phyloP scores from a whole-genome alignment of 768 basidiomycete genomes.

The Podaxis sp. region DNA sequence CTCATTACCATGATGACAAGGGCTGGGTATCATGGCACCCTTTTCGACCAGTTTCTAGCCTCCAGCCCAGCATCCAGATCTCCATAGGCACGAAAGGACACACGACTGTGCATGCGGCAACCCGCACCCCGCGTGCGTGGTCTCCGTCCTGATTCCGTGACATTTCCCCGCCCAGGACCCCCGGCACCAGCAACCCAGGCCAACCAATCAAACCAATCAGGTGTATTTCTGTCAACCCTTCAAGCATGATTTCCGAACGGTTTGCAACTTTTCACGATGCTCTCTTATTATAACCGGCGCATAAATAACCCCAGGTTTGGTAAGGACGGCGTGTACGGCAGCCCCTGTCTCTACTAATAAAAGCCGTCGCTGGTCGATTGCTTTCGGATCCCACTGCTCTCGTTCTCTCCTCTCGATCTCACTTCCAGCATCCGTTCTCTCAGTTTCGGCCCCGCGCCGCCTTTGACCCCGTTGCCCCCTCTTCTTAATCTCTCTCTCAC shows the following conservation, averaged over 20 bases:
- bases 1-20: not conserved
- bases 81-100: not conserved
- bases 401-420: not conserved
- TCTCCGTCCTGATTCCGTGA: not conserved
- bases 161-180: not conserved
- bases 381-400: not conserved
- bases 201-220: not conserved
- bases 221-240: not conserved
- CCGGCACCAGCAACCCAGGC: not conserved
- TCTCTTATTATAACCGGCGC: not conserved
- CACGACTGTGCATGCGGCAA: not conserved
- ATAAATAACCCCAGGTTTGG: conserved; percentile 15
- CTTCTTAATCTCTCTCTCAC: not conserved
- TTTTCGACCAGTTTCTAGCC: not conserved
- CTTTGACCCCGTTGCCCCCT: not conserved
- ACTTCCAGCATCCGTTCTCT: not conserved
- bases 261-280: not conserved
- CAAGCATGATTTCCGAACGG: not conserved
- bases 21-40: not conserved
- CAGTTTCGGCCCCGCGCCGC: not conserved
- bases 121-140: not conserved
- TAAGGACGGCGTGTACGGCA: not conserved
- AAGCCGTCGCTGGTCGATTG: conserved; percentile 3
- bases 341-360: not conserved
- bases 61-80: not conserved